phyloP scores from a whole-genome alignment of 495 filamentous ascomycete species.

The Penicillium fimorum region DNA sequence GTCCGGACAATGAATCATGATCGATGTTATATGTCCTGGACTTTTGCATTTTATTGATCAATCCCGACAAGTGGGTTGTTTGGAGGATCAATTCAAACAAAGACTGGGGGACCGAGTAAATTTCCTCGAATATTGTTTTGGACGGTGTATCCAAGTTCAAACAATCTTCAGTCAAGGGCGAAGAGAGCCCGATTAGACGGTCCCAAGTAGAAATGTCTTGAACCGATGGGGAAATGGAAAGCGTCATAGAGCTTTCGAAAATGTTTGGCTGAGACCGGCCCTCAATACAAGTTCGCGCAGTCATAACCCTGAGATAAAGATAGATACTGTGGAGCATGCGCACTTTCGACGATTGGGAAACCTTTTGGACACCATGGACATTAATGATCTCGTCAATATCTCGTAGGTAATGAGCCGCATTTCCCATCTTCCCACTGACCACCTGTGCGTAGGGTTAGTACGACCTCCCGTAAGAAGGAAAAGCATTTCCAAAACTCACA shows the following conservation, averaged over 20 bases:
- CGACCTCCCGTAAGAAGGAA: too few species aligned
- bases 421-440: not conserved
- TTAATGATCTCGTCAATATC: conserved; percentile 3
- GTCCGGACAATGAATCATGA: not conserved
- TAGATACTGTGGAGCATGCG: conserved; percentile 22
- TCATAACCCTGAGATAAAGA: conserved; percentile 19
- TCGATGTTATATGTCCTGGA: not conserved
- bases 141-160: not conserved
- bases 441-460: too few species aligned
- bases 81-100: conserved; percentile 2
- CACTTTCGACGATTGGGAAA: conserved; percentile 15
- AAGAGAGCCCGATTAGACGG: not conserved
- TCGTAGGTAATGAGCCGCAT: conserved; percentile 1
- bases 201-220: not conserved
- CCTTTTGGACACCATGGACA: conserved; percentile 1
- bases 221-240: not conserved
- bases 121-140: conserved; percentile 1
- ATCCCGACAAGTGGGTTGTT: not conserved
- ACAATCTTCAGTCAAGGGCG: not conserved
- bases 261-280: not conserved
- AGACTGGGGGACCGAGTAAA: not conserved
- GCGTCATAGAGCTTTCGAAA: not conserved
- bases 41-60: not conserved
- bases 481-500: not conserved
- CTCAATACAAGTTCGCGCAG: conserved; percentile 2